Base-by-base conservation (phyloP, 129 eudicot genomes). In the Glebionis coronaria region DNA sequence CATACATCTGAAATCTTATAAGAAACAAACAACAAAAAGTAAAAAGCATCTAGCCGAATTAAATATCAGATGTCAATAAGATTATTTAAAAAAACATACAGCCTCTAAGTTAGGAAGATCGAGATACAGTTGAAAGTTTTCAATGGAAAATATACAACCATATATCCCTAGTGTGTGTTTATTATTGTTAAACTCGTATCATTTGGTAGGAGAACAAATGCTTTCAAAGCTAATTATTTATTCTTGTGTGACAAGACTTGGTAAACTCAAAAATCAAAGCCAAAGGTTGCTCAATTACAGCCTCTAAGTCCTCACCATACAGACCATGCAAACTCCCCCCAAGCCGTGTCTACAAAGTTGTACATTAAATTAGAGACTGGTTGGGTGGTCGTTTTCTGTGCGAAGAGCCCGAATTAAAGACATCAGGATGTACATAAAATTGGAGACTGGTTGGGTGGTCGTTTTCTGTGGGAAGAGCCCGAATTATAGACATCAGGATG, bases 221-320 rank as follows among this genome's bases (percentile, higher is more conserved):
- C 56, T 10, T 74, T 31, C 40, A 31, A 8, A 31, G 40, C 40
- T 31, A 5, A 31, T 31, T 31, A 8, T 31, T 31, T 31, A 31
- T 5, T 31, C 9, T 6, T 31, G 40, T 31, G 40, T 31, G 40
- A 5, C 7, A 31, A 31, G 5, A 31, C 38, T 16, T 65, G 56
- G 45, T 57, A 44, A 3, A 77, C 86, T 5, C 96, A 91, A 56
- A 91, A 88, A 77, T 70, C 63, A 67, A 91, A 88, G 70, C 75
- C 73, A 21, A 91, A 88, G 72, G 78, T 65, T 13, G 84, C 83
- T 38, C 88, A 55, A 45, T 81, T 60, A 71, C 95, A 81, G 76
- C 87, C 44, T 55, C 83, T 75, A 46, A 58, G 54, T 45, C 71
- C 83, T 60, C 82, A 67, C 68, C 78, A 73, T 73, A 72, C 62